Evolutionary conservation across 345 rosid genomes (phyloP), one percentile per base, ranked within the genome.

Genomic region (Eucalyptus erythrocorys): DNA sequence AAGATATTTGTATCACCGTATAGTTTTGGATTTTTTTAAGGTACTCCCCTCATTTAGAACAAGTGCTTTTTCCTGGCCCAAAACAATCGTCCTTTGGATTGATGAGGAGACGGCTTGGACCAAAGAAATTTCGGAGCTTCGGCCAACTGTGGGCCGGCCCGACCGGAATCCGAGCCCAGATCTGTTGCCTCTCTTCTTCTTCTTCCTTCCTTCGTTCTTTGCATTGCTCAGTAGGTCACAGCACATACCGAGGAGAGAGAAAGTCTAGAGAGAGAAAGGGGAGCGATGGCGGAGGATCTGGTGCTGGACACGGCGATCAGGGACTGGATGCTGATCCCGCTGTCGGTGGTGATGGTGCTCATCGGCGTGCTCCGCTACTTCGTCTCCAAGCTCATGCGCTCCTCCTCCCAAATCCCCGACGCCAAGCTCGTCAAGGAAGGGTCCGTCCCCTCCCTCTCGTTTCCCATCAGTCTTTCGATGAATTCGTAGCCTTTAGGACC

Each of bases 301-400:
- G 99, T 97, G 68, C 94, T 97, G 5, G 99, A 97, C 89, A 96
- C 98, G 76, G 99, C 99, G 88, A 97, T 97, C 80, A 95, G 98
- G 92, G 97, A 97, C 22, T 97, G 99, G 98, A 99, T 97, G 48
- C 90, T 97, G 89, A 98, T 98, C 43, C 99, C 98, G 40, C 92
- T 98, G 17, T 96, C 99, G 2, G 95, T 96, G 51, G 99, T 97
- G 86, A 98, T 96, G 98, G 99, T 96, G 42, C 97, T 97, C 85
- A 97, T 97, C 30, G 99, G 99, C 32, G 90, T 98, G 85, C 99
- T 98, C 59, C 96, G 99, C 48, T 92, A 98, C 95, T 98, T 97
- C 88, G 95, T 92, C 88, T 92, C 95, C 87, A 98, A 97, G 94
- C 96, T 97, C 88, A 94, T 95, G 97, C 99, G 96, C 47, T 95